phyloP scores from a whole-genome alignment of 2,329 filamentous ascomycete species.

The Fusarium odoratissimum region DNA sequence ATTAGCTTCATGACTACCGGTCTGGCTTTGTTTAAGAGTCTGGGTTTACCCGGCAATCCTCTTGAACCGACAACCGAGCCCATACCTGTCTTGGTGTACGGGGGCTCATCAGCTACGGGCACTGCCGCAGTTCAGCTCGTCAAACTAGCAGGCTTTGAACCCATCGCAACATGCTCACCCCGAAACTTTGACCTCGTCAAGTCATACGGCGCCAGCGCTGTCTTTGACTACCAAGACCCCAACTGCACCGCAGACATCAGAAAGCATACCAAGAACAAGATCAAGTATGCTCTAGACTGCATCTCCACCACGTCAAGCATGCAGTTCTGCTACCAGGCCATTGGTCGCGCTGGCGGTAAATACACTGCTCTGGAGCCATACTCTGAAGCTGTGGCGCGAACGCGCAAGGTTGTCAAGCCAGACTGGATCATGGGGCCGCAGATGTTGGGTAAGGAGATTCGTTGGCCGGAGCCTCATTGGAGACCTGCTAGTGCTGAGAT shows the following conservation, averaged over 20 bases:
- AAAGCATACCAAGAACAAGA: background rate
- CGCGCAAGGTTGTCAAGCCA: background rate
- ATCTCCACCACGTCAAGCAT: background rate
- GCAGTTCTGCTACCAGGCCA: background rate
- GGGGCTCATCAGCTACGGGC: conserved; percentile 9
- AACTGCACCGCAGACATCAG: rapidly evolving
- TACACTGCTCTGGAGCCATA: background rate
- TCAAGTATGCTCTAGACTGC: background rate
- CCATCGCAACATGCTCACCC: conserved; percentile 11
- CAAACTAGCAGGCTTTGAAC: background rate
- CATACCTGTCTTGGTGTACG: conserved; percentile 5
- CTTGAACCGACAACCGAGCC: background rate
- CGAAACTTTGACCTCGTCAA: conserved; percentile 23
- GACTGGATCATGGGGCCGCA: background rate
- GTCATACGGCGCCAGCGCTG: conserved; percentile 8
- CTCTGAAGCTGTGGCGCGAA: background rate
- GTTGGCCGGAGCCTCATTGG: background rate
- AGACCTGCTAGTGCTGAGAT: background rate
- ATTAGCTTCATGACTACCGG: conserved; percentile 56
- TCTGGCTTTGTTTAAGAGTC: conserved; percentile 59
- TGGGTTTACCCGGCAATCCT: conserved; percentile 38
- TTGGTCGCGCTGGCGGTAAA: background rate
- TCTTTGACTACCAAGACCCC: conserved; percentile 12
- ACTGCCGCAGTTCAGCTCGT: conserved; percentile 10
- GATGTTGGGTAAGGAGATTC: background rate